A percentile compares a stretch with the other conserved stretches of the same genome.
Evolutionary conservation across 2,329 filamentous ascomycete genomes (phyloP).

Genomic region (Sporothrix mexicana): DNA sequence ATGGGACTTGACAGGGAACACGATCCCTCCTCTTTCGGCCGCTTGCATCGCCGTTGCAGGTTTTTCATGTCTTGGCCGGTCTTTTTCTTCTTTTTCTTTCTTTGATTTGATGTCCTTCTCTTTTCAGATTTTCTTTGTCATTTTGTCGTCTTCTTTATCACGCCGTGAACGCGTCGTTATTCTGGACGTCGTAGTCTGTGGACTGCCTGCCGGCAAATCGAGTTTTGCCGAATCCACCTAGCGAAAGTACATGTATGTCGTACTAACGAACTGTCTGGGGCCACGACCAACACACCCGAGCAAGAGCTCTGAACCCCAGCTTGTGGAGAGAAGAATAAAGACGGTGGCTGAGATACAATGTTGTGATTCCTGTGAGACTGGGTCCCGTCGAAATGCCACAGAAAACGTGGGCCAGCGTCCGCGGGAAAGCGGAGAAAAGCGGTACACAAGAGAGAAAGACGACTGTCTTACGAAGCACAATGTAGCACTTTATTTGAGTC

Average conservation of each 20-base stretch:
- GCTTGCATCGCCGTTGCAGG: neutral
- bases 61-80: neutral
- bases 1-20: neutral
- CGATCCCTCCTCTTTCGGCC: neutral
- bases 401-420: neutral
- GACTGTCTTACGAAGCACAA: neutral
- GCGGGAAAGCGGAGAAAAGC: neutral
- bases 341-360: neutral
- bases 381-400: neutral
- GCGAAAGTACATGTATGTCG: no score
- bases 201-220: no score
- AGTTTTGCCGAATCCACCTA: no score
- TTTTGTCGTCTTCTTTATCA: neutral
- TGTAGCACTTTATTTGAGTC: neutral
- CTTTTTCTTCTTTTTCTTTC: neutral
- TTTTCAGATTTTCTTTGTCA: neutral
- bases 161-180: no score
- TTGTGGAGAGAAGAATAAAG: neutral
- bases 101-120: neutral
- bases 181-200: no score
- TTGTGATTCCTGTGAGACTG: neutral
- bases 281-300: neutral
- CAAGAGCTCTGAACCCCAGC: neutral
- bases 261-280: no score
- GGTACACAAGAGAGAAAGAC: no score